Evolutionary conservation across 2,329 filamentous ascomycete genomes (phyloP).

Genomic region (Colletotrichum tropicale): DNA sequence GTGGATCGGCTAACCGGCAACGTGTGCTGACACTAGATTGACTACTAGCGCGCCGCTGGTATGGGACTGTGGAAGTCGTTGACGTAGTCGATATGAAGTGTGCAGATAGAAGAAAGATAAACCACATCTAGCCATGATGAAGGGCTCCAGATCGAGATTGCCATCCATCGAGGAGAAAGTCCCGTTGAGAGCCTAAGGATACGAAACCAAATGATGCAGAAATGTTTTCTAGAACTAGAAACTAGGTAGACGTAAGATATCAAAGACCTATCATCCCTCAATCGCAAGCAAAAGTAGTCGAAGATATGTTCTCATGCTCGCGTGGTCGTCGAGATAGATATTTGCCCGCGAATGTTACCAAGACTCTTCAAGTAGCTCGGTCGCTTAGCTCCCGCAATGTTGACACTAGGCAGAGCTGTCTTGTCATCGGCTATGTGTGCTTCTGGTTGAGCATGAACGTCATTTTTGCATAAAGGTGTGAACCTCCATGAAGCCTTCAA

Average conservation of each 20-base stretch:
- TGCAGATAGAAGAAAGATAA: background rate
- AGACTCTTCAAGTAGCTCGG: accelerated
- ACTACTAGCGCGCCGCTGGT: background rate
- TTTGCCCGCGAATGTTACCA: too few species aligned
- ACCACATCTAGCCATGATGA: background rate
- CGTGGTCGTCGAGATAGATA: too few species aligned
- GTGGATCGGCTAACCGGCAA: background rate
- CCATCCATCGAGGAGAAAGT: background rate
- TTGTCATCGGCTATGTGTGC: accelerated
- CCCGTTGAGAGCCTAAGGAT: background rate
- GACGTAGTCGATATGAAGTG: background rate
- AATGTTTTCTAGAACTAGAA: accelerated
- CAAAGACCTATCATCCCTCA: background rate
- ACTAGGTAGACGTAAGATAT: background rate
- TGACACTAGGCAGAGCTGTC: accelerated
- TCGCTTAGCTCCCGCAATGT: background rate
- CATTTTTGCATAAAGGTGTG: background rate
- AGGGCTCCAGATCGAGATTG: background rate
- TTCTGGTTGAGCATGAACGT: accelerated
- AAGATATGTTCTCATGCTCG: too few species aligned
- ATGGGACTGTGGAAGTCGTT: background rate
- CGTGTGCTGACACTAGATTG: background rate
- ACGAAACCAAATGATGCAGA: background rate
- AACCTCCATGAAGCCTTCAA: background rate
- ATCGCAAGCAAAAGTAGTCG: background rate